These are phyloP conservation scores for Camillea tinctor DNA, from an alignment of 2,329 filamentous ascomycete genomes.

Conservation along the genomic window DNA sequence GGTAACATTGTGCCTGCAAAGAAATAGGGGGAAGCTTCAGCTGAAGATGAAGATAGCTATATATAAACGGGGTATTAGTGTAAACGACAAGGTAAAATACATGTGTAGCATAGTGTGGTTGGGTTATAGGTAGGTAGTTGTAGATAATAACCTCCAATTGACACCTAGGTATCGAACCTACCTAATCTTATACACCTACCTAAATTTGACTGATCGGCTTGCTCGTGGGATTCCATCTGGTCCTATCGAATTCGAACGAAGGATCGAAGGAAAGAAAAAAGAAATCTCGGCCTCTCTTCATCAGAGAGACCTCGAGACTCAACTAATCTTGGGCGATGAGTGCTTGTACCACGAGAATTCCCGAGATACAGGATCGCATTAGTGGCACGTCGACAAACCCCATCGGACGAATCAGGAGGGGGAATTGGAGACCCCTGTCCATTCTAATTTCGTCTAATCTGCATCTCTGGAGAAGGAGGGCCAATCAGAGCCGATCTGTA, in stretches of 20 bases:
- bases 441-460: slow-evolving; percentile 23
- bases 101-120: too few species aligned
- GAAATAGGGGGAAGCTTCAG: not conserved
- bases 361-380: not conserved
- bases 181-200: too few species aligned
- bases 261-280: too few species aligned
- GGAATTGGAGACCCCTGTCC: slow-evolving; percentile 6
- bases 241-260: too few species aligned
- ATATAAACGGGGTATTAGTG: too few species aligned
- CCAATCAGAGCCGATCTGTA: slow-evolving; percentile 19
- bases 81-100: too few species aligned
- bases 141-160: too few species aligned
- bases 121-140: too few species aligned
- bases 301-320: not conserved
- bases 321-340: not conserved
- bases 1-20: not conserved
- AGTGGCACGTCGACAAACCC: not conserved
- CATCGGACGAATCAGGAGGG: not conserved
- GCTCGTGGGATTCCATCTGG: too few species aligned
- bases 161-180: too few species aligned
- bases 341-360: not conserved
- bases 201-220: too few species aligned
- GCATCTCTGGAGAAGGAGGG: slow-evolving; percentile 3
- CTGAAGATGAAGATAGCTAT: not conserved
- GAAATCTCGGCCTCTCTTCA: too few species aligned